phyloP scores from a whole-genome alignment of 2,329 filamentous ascomycete genomes.

The Ambrosiella beaveri region DNA sequence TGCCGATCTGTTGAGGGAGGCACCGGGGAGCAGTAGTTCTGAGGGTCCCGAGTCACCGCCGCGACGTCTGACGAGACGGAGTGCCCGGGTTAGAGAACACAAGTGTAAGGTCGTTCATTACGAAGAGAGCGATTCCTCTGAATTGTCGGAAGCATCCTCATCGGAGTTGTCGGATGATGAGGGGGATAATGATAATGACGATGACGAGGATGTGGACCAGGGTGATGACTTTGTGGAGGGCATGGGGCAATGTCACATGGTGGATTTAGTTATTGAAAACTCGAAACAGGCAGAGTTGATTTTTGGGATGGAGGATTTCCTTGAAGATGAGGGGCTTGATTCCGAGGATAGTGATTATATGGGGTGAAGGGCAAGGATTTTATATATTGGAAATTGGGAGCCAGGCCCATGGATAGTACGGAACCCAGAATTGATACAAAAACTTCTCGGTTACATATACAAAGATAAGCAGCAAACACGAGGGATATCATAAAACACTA shows the following conservation, averaged over 20 bases:
- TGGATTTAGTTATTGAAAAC: constrained; percentile 60
- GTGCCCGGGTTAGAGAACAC: too few species aligned
- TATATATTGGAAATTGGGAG: neutral
- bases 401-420: neutral
- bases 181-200: neutral
- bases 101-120: too few species aligned
- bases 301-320: constrained; percentile 55
- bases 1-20: too few species aligned
- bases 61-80: too few species aligned
- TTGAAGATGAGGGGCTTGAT: constrained; percentile 34
- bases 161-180: neutral
- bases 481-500: constrained; percentile 10
- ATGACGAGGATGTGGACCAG: neutral
- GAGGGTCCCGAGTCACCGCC: too few species aligned
- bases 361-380: neutral
- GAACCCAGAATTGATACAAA: neutral
- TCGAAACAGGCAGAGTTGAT: constrained; percentile 52
- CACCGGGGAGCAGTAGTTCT: too few species aligned
- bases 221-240: neutral
- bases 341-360: constrained; percentile 24
- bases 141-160: neutral
- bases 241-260: constrained; percentile 36
- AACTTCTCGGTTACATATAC: neutral
- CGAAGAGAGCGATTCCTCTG: too few species aligned
- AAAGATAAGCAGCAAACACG: neutral